These are phyloP conservation scores for Podospora australis DNA, from an alignment of 495 filamentous ascomycete genomes.

Conservation along the genomic window DNA sequence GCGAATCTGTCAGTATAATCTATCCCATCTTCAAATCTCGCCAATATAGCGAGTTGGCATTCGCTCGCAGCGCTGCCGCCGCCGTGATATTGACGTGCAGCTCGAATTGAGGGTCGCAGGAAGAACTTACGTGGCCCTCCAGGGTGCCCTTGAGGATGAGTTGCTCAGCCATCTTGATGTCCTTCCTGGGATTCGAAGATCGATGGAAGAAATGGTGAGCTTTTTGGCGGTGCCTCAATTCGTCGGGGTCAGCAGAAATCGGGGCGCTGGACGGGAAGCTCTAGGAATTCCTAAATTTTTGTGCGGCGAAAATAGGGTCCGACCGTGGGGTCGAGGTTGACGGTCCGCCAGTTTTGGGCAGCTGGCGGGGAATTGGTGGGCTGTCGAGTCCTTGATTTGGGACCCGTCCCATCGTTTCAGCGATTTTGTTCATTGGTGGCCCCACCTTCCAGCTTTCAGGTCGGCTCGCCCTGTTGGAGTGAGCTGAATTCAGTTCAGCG, in stretches of 20 bases:
- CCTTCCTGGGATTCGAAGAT: conserved; percentile 28
- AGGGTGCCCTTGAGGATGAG: conserved; percentile 95
- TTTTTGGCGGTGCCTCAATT: conserved; percentile 25
- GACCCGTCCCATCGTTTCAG: no score
- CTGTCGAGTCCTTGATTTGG: no score
- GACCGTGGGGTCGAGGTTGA: conserved; percentile 21
- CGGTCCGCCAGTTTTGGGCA: conserved; percentile 6
- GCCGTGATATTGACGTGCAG: no score
- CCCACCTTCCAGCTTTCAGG: not conserved
- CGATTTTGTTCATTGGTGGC: not conserved
- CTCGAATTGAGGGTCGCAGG: conserved; percentile 5
- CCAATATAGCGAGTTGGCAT: not conserved
- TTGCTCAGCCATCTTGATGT: conserved; percentile 78
- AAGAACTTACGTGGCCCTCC: conserved; percentile 75
- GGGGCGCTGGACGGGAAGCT: conserved; percentile 17
- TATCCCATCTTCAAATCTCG: not conserved
- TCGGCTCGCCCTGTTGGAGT: no score
- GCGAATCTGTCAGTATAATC: conserved; percentile 1
- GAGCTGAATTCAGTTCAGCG: no score
- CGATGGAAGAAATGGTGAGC: conserved; percentile 31
- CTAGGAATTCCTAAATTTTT: conserved; percentile 33
- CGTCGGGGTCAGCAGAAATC: conserved; percentile 27
- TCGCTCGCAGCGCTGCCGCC: not conserved
- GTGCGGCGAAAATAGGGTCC: conserved; percentile 35
- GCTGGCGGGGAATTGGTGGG: not conserved